These are phyloP conservation scores for Mesotaenium endlicherianum DNA, from an alignment of 139 green algal genomes.

Conservation along the genomic window DNA sequence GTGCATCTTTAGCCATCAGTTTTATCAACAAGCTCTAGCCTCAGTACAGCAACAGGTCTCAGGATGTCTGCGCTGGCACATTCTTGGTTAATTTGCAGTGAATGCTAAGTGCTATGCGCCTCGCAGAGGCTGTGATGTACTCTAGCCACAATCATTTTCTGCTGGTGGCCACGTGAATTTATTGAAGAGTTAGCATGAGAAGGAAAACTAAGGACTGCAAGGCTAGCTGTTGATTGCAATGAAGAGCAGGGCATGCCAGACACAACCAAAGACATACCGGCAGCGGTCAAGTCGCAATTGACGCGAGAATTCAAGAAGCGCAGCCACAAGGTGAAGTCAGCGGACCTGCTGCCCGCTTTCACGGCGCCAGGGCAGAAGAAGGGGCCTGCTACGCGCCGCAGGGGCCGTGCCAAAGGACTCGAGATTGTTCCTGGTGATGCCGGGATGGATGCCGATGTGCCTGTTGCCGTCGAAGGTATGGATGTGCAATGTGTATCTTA, in stretches of 20 bases:
- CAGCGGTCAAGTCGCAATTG: constrained; percentile 44
- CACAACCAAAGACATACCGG: not conserved
- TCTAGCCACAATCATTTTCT: no score
- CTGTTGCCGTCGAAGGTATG: constrained; percentile 24
- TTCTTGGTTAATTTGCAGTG: no score
- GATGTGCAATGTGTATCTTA: not conserved
- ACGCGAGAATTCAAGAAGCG: constrained; percentile 64
- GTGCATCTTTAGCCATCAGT: no score
- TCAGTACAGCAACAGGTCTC: no score
- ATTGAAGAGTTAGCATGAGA: no score
- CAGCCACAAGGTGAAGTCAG: not conserved
- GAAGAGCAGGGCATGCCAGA: constrained; percentile 27
- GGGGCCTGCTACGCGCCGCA: not conserved
- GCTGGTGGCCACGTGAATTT: no score
- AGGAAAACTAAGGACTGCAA: no score
- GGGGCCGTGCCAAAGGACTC: not conserved
- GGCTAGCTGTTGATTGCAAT: no score
- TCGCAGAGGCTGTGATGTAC: no score
- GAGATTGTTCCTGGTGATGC: not conserved
- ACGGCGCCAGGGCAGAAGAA: not conserved
- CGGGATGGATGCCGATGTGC: constrained; percentile 7
- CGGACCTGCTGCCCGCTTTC: constrained; percentile 21
- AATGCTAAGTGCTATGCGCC: no score
- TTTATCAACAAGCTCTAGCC: no score
- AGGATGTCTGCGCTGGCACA: no score